Base-by-base conservation (phyloP, 306 rosid species). In the Begonia fuchsioides region DNA sequence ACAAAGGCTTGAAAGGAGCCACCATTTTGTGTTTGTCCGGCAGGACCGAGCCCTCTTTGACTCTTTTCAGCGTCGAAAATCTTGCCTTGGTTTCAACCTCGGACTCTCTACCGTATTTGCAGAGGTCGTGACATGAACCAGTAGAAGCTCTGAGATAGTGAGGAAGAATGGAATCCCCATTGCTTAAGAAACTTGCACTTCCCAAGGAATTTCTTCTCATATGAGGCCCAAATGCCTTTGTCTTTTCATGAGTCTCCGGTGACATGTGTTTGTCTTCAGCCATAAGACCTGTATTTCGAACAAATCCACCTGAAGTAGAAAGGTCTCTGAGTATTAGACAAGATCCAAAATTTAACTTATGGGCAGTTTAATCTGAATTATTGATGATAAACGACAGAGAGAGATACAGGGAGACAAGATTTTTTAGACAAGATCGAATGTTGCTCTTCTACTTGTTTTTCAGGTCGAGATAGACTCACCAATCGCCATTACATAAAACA, bases 61-160 rank as follows among this genome's bases (percentile, higher is more conserved):
- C 61, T 61, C 70, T 63, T 61, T 64, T 51, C 45, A 56, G 64
- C 35, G 67, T 15, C 10, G 78, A 66, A n/a, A 15, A 59, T 59
- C 72, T 75, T 39, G 57, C 72, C 70, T 73, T 79, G 47, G 6
- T 52, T 15, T 62, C 76, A 14, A 49, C 11, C 38, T 48, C 72
- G 19, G 73, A 72, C 56, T 65, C 56, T 64, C 53, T 18, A 51
- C 96, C 98, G 60, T 64, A 79, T 66, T 85, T 92, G 65, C 98
- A 92, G 18, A 71, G 12, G 55, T 92, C 96, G 56, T 92, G 98
- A 73, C 98, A 92, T 43, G 98, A 92, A 50, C 93, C 94, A 2
- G 77, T 61, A 19, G 94, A 82, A 48, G 88, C 86, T 71, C 94
- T 75, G 55, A 74, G 93, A 70, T 85, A 85, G 66, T 17, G 72